Percentiles rank a stretch among this genome's conserved stretches.
phyloP scores from a whole-genome alignment of 1,139 yeast species.

The Sugiyamaella paludigena region DNA sequence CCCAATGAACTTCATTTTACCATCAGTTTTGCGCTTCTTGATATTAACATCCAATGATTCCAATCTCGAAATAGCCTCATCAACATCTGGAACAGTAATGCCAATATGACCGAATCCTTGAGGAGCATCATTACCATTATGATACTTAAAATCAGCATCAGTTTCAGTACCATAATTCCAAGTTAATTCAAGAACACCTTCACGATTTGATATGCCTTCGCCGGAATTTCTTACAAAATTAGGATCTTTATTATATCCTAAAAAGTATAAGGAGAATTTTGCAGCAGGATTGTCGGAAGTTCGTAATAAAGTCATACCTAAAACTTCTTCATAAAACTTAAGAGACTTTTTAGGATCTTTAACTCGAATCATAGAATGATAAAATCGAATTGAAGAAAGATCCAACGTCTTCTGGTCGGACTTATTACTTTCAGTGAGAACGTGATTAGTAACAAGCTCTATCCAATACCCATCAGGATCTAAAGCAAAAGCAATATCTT shows the following conservation, averaged over 20 bases:
- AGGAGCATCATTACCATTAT: conserved; percentile 76
- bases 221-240: conserved; percentile 34
- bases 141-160: conserved; percentile 73
- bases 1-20: conserved; percentile 63
- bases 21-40: conserved; percentile 53
- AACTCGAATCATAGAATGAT: conserved; percentile 91
- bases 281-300: conserved; percentile 61
- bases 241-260: conserved; percentile 56
- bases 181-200: conserved; percentile 81
- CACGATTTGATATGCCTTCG: conserved; percentile 40
- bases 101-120: conserved; percentile 89
- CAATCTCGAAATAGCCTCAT: conserved; percentile 52
- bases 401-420: conserved; percentile 26
- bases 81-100: conserved; percentile 67
- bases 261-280: conserved; percentile 78
- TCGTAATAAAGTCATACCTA: conserved; percentile 75
- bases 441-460: conserved; percentile 71
- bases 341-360: conserved; percentile 78
- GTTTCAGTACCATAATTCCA: conserved; percentile 94
- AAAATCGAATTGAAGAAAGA: conserved; percentile 55
- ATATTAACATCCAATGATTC: conserved; percentile 48
- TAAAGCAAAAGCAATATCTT: conserved; percentile 86
- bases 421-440: conserved; percentile 31
- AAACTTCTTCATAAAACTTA: conserved; percentile 68
- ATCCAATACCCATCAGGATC: conserved; percentile 98